Evolutionary conservation across 805 yeast genomes (phyloP).

Genomic region (Yarrowia bubula): DNA sequence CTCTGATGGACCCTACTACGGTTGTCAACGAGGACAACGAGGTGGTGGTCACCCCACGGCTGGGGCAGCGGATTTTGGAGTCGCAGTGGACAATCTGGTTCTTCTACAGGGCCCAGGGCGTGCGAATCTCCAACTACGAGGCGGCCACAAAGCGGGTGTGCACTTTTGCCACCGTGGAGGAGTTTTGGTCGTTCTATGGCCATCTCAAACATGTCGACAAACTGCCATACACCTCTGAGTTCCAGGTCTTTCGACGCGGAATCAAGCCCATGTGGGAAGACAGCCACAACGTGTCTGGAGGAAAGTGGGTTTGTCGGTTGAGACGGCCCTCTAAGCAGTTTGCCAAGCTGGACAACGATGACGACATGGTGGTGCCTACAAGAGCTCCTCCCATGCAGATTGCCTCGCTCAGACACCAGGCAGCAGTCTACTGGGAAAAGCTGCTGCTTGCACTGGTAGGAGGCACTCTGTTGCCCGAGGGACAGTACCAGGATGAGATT

Average conservation of each 20-base stretch:
- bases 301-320: constrained; percentile 60
- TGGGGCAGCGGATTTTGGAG: constrained; percentile 31
- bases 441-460: constrained; percentile 52
- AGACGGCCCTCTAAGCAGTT: constrained; percentile 37
- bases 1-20: constrained; percentile 19
- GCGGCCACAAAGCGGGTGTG: constrained; percentile 66
- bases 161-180: constrained; percentile 85
- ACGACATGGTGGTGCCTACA: constrained; percentile 18
- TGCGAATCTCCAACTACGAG: constrained; percentile 34
- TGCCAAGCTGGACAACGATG: constrained; percentile 9
- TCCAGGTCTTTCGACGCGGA: constrained; percentile 57
- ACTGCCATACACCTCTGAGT: constrained; percentile 44
- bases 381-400: constrained; percentile 24
- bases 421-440: constrained; percentile 41
- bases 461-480: constrained; percentile 45
- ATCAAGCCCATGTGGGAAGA: constrained; percentile 70
- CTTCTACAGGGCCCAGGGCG: constrained; percentile 35
- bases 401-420: constrained; percentile 30
- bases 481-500: constrained; percentile 39
- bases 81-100: constrained; percentile 38
- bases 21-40: constrained; percentile 16
- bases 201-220: constrained; percentile 43
- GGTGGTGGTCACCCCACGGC: constrained; percentile 29
- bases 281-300: constrained; percentile 57
- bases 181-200: constrained; percentile 94